Evolutionary conservation across 148 eudicot species (phyloP).

Genomic region (Dysphania ambrosioides): DNA sequence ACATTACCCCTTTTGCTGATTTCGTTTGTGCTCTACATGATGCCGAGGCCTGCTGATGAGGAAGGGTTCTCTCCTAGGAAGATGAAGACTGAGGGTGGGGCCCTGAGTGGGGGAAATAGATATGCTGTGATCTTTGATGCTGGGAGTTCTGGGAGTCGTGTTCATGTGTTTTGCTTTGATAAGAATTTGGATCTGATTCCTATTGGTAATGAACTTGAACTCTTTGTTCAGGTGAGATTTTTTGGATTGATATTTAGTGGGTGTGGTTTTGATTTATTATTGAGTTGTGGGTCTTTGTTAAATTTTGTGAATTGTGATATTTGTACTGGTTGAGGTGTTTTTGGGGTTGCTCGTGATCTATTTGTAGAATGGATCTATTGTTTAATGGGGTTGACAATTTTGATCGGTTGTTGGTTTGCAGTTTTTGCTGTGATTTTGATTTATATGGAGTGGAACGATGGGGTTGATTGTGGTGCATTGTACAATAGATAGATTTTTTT

Average conservation of each 20-base stretch:
- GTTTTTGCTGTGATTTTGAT: neutral
- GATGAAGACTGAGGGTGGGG: conserved; percentile 35
- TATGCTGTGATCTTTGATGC: conserved; percentile 95
- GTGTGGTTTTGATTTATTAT: too few species aligned
- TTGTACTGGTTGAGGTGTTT: neutral
- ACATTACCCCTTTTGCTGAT: conserved; percentile 60
- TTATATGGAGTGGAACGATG: neutral
- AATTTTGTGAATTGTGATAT: neutral
- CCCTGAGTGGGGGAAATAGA: conserved; percentile 16
- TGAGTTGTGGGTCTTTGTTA: neutral
- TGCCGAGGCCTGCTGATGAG: conserved; percentile 45
- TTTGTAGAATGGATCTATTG: too few species aligned
- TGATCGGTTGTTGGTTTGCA: neutral
- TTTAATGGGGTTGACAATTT: too few species aligned
- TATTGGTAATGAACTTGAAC: conserved; percentile 54
- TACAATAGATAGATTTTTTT: neutral
- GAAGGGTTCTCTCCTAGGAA: conserved; percentile 38
- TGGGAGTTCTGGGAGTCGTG: conserved; percentile 93
- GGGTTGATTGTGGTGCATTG: neutral
- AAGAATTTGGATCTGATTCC: conserved; percentile 75
- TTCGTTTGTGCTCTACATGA: conserved; percentile 49
- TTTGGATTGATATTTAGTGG: neutral
- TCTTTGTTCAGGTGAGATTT: conserved; percentile 44
- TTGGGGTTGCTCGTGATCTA: too few species aligned
- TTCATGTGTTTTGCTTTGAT: conserved; percentile 94